Evolutionary conservation across 1,139 yeast species (phyloP).

Genomic region (Blastobotrys proliferans): DNA sequence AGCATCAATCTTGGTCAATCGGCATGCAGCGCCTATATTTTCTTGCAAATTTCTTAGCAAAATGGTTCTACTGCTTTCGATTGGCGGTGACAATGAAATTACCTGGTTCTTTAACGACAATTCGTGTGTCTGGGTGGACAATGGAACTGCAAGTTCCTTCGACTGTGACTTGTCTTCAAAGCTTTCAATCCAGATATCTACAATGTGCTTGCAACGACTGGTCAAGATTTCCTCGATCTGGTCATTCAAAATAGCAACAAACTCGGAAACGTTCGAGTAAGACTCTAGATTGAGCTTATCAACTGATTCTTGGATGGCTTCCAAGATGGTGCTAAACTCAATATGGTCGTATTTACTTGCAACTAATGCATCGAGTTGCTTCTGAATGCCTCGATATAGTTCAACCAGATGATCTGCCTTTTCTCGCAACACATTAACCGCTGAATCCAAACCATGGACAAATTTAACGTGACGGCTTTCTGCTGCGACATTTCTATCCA

Average conservation of each 20-base stretch:
- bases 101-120: slow-evolving; percentile 44
- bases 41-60: slow-evolving; percentile 35
- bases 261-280: slow-evolving; percentile 37
- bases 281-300: slow-evolving; percentile 43
- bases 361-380: slow-evolving; percentile 31
- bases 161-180: slow-evolving; percentile 22
- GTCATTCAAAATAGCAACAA: slow-evolving; percentile 42
- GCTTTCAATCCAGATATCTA: slow-evolving; percentile 28
- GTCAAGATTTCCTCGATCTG: slow-evolving; percentile 40
- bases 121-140: slow-evolving; percentile 33
- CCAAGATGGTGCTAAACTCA: slow-evolving; percentile 28
- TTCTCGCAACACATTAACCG: slow-evolving; percentile 37
- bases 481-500: slow-evolving; percentile 25
- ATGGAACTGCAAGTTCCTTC: slow-evolving; percentile 17
- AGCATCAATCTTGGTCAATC: slow-evolving; percentile 30
- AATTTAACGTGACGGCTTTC: slow-evolving; percentile 43
- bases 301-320: slow-evolving; percentile 42
- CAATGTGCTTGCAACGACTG: slow-evolving; percentile 31
- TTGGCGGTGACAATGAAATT: slow-evolving; percentile 42
- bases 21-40: slow-evolving; percentile 26
- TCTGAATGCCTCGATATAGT: slow-evolving; percentile 24
- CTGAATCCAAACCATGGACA: slow-evolving; percentile 42
- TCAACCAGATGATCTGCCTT: slow-evolving; percentile 33
- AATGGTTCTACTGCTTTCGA: slow-evolving; percentile 36
- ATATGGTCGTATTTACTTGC: slow-evolving; percentile 31